These are phyloP conservation scores for Phialophora expanda DNA, from an alignment of 2,329 filamentous ascomycete species.

Conservation along the genomic window DNA sequence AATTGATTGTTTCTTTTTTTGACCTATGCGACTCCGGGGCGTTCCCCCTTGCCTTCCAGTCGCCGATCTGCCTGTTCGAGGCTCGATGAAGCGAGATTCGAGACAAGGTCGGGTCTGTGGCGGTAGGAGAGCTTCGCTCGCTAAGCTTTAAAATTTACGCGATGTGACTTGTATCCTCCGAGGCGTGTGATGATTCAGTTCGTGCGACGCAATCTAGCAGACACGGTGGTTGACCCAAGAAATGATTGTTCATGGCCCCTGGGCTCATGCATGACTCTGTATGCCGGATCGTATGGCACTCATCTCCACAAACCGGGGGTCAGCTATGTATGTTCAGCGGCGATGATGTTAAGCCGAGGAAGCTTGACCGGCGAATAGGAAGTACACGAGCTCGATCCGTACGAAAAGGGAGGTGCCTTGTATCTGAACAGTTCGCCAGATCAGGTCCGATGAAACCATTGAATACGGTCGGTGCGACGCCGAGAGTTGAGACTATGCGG, in stretches of 20 bases:
- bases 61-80: neutral
- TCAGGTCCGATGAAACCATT: neutral
- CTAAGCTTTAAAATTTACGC: conserved; percentile 5
- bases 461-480: neutral
- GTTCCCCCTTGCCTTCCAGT: neutral
- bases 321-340: neutral
- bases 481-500: neutral
- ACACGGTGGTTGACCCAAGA: neutral
- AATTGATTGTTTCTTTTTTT: neutral
- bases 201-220: neutral
- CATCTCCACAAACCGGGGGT: conserved; percentile 1
- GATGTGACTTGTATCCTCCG: conserved; percentile 9
- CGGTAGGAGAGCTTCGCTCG: neutral
- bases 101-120: neutral
- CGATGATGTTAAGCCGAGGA: neutral
- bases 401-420: neutral
- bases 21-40: neutral
- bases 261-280: neutral
- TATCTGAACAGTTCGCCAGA: neutral
- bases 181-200: neutral
- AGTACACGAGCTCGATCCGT: neutral
- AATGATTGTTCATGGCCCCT: neutral
- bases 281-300: neutral
- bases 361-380: neutral
- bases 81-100: conserved; percentile 1